Evolutionary conservation across 106 monocot genomes (phyloP), one percentile per base, ranked within the genome.

Genomic region (Gastrodia elata): DNA sequence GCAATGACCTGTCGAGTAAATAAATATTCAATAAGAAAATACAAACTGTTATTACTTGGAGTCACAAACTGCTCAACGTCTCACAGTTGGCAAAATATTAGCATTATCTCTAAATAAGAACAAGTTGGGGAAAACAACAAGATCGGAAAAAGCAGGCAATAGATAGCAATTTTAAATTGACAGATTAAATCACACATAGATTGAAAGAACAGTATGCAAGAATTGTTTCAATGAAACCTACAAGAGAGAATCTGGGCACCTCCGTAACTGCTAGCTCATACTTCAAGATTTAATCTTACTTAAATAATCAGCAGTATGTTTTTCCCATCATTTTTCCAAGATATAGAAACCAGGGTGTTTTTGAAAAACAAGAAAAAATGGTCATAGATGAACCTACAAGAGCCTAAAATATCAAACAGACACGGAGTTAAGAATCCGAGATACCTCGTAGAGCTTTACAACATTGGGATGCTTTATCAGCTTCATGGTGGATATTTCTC

Each of bases 401-500:
- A 46, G 13, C 46, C 46, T 13, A 16, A 46, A 52, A 52, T 3
- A 52, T n/a, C 7, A 52, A n/a, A n/a, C 5, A 52, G 22, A 52
- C 52, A 52, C 18, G 22, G 52, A 52, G 52, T n/a, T n/a, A n/a
- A 52, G 7, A 52, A 22, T 52, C 4, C 4, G 22, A 33, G n/a
- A 77, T 39, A 88, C 88, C 84, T 88, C 88, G 70, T 75, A 61
- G 64, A 88, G 82, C 8, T 68, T 61, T 5, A 88, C 78, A 52
- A 88, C 82, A 75, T 84, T 84, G 49, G 88, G 88, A 39, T 84
- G 88, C 33, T 71, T 74, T 32, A 88, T 80, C 56, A 88, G 68
- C 46, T 88, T 88, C 88, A 88, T 84, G 22, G 88, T 84, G 38
- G 88, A 70, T 36, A 88, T 88, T 58, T 88, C 87, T 10, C 84